Conservation (phyloP, 371 early-diverging fungal species). For the Mucor circinelloides region DNA sequence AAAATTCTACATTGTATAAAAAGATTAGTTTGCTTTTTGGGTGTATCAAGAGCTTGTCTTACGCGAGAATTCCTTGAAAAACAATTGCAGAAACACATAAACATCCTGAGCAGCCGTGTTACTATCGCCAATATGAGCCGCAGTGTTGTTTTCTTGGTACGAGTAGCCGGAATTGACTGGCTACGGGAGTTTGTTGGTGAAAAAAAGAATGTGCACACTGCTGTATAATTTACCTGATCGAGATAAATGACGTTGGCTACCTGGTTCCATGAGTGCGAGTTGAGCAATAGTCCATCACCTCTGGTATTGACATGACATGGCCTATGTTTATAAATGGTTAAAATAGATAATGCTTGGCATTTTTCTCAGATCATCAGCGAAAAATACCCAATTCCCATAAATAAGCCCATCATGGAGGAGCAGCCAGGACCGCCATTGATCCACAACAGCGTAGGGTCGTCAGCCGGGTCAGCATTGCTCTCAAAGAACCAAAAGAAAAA, state of each 20-base stretch:
- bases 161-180: slow-evolving; percentile 77
- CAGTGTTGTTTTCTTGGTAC: slow-evolving; percentile 24
- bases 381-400: slow-evolving; percentile 75
- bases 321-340: slow-evolving; percentile 23
- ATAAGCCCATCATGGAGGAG: slow-evolving; percentile 76
- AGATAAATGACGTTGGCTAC: slow-evolving; percentile 83
- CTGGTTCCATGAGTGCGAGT: slow-evolving; percentile 78
- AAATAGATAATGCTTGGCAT: background rate
- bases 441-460: slow-evolving; percentile 83
- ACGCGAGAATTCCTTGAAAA: slow-evolving; percentile 67
- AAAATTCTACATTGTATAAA: slow-evolving; percentile 21
- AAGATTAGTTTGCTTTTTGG: background rate
- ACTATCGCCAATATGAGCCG: slow-evolving; percentile 19
- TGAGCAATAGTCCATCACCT: slow-evolving; percentile 58
- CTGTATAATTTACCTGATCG: slow-evolving; percentile 60
- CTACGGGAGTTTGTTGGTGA: slow-evolving; percentile 16
- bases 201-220: background rate
- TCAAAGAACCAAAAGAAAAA: slow-evolving; percentile 94
- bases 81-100: slow-evolving; percentile 70
- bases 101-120: slow-evolving; percentile 60
- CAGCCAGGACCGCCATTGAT: slow-evolving; percentile 89
- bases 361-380: background rate
- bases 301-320: slow-evolving; percentile 66
- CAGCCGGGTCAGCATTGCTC: slow-evolving; percentile 65
- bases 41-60: background rate